A percentile compares a stretch with the other conserved stretches of the same genome.
Conservation (phyloP, 768 basidiomycete species). For the Trametes meyenii region DNA sequence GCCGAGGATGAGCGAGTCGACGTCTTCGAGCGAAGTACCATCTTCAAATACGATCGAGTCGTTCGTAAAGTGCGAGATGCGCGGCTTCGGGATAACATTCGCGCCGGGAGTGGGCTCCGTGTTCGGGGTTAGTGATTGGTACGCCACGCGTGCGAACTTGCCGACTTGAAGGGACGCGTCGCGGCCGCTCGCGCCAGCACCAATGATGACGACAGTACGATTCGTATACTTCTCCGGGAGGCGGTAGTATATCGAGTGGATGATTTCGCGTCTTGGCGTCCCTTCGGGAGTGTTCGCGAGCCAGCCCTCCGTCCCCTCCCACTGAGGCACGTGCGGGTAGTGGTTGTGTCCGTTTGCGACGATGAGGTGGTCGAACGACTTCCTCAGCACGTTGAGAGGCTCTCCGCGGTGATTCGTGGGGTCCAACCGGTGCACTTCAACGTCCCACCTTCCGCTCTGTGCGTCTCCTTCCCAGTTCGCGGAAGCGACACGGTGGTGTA, state of each 20-base stretch:
- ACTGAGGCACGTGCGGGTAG: conserved; percentile 48
- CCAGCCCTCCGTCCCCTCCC: conserved; percentile 55
- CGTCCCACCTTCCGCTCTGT: conserved; percentile 46
- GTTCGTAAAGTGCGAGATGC: conserved; percentile 51
- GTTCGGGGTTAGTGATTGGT: conserved; percentile 37
- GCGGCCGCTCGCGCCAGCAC: conserved; percentile 49
- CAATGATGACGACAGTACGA: conserved; percentile 51
- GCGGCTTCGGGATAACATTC: conserved; percentile 39
- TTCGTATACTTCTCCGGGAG: conserved; percentile 46
- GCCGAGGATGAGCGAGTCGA: conserved; percentile 53
- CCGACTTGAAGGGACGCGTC: conserved; percentile 50
- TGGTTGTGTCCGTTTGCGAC: conserved; percentile 61
- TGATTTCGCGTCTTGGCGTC: conserved; percentile 39
- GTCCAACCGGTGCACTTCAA: conserved; percentile 36
- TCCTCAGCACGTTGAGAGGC: background rate
- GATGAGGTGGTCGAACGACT: conserved; percentile 54
- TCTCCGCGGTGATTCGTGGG: background rate
- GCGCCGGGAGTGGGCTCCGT: conserved; percentile 27
- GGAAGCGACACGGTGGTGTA: conserved; percentile 46
- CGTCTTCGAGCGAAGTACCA: conserved; percentile 41
- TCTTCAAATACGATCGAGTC: conserved; percentile 51
- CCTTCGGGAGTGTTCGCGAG: conserved; percentile 33
- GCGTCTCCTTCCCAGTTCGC: conserved; percentile 48
- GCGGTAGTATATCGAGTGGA: conserved; percentile 59
- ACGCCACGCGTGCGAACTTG: conserved; percentile 42